A percentile compares a stretch with the other conserved stretches of the same genome.
Evolutionary conservation across 371 early-diverging fungal genomes (phyloP).

Genomic region (Mortierella sp.): DNA sequence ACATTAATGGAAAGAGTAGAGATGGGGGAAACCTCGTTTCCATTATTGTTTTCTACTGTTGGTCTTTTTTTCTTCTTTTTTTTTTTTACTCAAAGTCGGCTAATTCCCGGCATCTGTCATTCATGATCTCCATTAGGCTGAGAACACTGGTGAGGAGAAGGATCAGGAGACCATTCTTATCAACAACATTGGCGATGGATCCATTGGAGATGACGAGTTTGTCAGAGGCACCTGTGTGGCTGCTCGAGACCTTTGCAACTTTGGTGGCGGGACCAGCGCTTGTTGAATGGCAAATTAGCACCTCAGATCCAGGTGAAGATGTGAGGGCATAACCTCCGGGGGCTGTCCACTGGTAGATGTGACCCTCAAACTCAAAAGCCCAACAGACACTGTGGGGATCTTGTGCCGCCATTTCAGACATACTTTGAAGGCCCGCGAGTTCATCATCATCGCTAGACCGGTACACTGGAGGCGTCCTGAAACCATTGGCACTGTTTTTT

Average conservation of each 20-base stretch:
- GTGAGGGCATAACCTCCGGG: slow-evolving; percentile 25
- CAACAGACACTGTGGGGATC: slow-evolving; percentile 14
- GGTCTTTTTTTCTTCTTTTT: slow-evolving; percentile 1
- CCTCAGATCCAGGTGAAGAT: slow-evolving; percentile 42
- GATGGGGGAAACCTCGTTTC: neutral
- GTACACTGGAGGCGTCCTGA: neutral
- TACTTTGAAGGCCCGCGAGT: slow-evolving; percentile 16
- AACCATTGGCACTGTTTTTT: slow-evolving; percentile 19
- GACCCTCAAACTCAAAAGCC: slow-evolving; percentile 54
- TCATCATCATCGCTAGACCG: slow-evolving; percentile 43
- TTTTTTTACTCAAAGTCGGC: slow-evolving; percentile 41
- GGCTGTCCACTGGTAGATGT: slow-evolving; percentile 50
- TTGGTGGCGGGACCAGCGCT: slow-evolving; percentile 27
- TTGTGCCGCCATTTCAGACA: neutral
- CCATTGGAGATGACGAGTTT: slow-evolving; percentile 34
- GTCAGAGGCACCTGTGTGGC: slow-evolving; percentile 43
- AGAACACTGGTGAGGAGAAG: slow-evolving; percentile 45
- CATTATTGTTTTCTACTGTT: slow-evolving; percentile 7
- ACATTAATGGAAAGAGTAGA: neutral
- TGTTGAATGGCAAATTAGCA: slow-evolving; percentile 40
- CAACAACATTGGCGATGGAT: slow-evolving; percentile 34
- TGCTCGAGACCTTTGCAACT: slow-evolving; percentile 36
- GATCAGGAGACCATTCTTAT: slow-evolving; percentile 52
- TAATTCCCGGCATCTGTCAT: slow-evolving; percentile 47
- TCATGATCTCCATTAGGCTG: slow-evolving; percentile 52